Base-by-base conservation (phyloP, 371 early-diverging fungal genomes). In the Mucor circinelloides region DNA sequence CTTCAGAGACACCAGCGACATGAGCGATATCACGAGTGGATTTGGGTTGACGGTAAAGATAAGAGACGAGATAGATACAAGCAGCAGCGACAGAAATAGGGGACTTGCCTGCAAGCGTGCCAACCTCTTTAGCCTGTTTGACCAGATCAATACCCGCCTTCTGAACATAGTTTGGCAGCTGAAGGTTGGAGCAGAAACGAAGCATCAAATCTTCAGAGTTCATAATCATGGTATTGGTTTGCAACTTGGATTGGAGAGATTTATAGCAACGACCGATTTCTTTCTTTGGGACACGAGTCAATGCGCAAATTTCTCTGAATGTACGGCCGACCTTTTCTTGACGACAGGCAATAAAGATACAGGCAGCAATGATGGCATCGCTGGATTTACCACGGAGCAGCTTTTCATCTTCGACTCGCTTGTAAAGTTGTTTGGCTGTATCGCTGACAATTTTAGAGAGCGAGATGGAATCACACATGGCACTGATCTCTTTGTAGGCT, bases 291-390 rank as follows among this genome's bases (percentile, higher is more conserved):
- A 99, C 99, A 48, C 93, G 90, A 1, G 99, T 98, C 68, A 98
- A 74, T 0, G 95, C 93, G 60, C 93, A 94, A 56, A 99, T 95
- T 81, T 99, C 99, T 73, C 97, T 95, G 80, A 99, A 99, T 0
- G 99, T 99, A 67, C 99, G 89, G 1, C 95, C 91, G 2, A 94
- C 97, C 21, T 87, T 86, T 68, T 96, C 94, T 70, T 96, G 90
- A 44, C 97, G 89, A 80, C 99, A 99, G 9, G 99, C 99, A 66
- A 99, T 91, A 67, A 95, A 97, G 69, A 99, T 94, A 77, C 98
- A 98, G 2, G 98, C 98, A 5, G 98, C 99, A 76, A 97, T 94
- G 61, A 99, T 88, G 13, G 93, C 94, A 66, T 98, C 95, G 48
- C 88, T 89, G 27, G 89, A 90, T 81, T 98, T 99, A 48, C 98